Conservation (phyloP, 83 land plant genomes). For the Picea mariana region DNA sequence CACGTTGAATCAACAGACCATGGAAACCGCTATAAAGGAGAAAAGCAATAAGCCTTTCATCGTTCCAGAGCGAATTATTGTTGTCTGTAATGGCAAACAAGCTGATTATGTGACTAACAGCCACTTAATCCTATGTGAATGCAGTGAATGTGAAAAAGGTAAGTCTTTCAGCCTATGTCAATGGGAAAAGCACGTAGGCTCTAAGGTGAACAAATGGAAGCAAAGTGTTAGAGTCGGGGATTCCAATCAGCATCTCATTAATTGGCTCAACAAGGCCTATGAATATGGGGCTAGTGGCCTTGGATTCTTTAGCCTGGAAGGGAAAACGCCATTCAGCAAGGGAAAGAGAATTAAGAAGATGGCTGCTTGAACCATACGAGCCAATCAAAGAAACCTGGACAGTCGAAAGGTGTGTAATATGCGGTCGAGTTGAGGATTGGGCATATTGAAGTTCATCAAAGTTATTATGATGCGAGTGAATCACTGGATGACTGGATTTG, state of each 20-base stretch:
- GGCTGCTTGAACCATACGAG: background rate
- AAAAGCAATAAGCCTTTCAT: too few relatives aligned
- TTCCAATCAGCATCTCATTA: background rate
- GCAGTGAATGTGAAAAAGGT: background rate
- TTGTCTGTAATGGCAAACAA: background rate
- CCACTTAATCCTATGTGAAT: background rate
- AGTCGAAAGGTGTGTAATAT: constrained; percentile 28
- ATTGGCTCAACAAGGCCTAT: background rate
- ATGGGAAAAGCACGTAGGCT: background rate
- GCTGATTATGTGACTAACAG: background rate
- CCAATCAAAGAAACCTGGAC: constrained; percentile 82
- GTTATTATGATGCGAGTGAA: too few relatives aligned
- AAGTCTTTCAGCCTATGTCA: too few relatives aligned
- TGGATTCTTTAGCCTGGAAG: background rate
- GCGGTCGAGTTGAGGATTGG: too few relatives aligned
- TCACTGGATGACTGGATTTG: too few relatives aligned
- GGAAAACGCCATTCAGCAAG: too few relatives aligned
- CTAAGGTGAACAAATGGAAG: background rate
- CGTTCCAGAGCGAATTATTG: background rate
- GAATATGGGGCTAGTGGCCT: background rate
- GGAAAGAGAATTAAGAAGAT: background rate
- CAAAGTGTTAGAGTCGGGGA: background rate
- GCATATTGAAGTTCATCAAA: too few relatives aligned
- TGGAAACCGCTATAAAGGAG: background rate
- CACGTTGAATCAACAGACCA: too few relatives aligned